phyloP scores from a whole-genome alignment of 2,329 filamentous ascomycete species.

The Fusarium foetens region DNA sequence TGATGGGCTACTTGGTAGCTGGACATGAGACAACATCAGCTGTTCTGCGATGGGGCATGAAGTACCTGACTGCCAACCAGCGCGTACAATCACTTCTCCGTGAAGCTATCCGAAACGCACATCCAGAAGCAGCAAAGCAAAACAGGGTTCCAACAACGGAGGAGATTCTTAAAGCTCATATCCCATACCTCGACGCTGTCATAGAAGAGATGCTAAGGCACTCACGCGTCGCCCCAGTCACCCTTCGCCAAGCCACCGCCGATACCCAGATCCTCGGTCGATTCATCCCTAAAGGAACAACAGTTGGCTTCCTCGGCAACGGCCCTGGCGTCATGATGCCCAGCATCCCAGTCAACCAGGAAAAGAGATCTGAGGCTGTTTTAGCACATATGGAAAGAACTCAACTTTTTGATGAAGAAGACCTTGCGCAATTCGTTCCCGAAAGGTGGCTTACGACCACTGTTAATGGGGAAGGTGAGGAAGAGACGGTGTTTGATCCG shows the following conservation, averaged over 20 bases:
- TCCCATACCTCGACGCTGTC: constrained; percentile 52
- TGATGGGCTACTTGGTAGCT: constrained; percentile 41
- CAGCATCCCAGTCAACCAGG: constrained; percentile 28
- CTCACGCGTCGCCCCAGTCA: constrained; percentile 39
- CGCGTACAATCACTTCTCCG: constrained; percentile 45
- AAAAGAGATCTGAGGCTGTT: constrained; percentile 14
- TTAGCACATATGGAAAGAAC: not conserved
- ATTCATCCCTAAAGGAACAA: constrained; percentile 49
- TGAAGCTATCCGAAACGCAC: constrained; percentile 26
- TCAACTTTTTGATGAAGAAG: constrained; percentile 40
- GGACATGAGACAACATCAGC: constrained; percentile 44
- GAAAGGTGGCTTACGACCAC: constrained; percentile 50
- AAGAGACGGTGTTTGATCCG: constrained; percentile 24
- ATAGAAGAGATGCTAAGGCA: constrained; percentile 51
- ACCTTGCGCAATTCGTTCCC: constrained; percentile 45
- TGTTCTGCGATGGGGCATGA: constrained; percentile 38
- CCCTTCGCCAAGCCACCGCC: constrained; percentile 43
- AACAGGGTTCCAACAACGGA: constrained; percentile 38
- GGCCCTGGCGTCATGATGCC: constrained; percentile 43
- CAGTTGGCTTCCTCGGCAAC: constrained; percentile 40
- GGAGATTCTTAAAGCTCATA: constrained; percentile 43
- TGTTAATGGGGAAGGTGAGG: not conserved
- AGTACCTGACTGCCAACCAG: constrained; percentile 39
- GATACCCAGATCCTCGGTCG: constrained; percentile 50
- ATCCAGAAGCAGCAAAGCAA: constrained; percentile 27